Evolutionary conservation across 495 filamentous ascomycete genomes (phyloP).

Genomic region (Penicillium robsamsonii): DNA sequence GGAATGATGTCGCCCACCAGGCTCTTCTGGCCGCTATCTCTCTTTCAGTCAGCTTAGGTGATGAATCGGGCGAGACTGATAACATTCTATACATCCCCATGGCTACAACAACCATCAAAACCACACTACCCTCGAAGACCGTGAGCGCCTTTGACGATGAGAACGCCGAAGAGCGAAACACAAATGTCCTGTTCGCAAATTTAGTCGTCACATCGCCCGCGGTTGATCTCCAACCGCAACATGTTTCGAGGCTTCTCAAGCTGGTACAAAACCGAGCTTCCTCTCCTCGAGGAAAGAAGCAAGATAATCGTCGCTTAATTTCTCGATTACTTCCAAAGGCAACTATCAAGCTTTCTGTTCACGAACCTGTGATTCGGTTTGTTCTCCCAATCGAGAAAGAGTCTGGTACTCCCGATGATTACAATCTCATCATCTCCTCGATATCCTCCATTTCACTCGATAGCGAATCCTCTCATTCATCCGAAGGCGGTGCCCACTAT

Average conservation of each 20-base stretch:
- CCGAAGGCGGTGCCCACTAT: slow-evolving; percentile 81
- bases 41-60: slow-evolving; percentile 85
- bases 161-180: slow-evolving; percentile 82
- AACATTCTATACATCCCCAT: slow-evolving; percentile 93
- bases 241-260: slow-evolving; percentile 82
- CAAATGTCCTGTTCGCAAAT: slow-evolving; percentile 95
- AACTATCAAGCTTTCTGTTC: slow-evolving; percentile 89
- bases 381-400: slow-evolving; percentile 73
- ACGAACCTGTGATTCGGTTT: slow-evolving; percentile 91
- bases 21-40: slow-evolving; percentile 89
- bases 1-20: slow-evolving; percentile 90
- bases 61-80: slow-evolving; percentile 79
- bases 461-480: slow-evolving; percentile 89
- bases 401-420: slow-evolving; percentile 61
- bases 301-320: slow-evolving; percentile 64
- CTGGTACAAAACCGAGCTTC: slow-evolving; percentile 61
- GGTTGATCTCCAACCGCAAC: slow-evolving; percentile 89
- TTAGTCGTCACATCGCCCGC: slow-evolving; percentile 95
- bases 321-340: slow-evolving; percentile 94
- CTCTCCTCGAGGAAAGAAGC: slow-evolving; percentile 44
- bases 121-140: slow-evolving; percentile 91
- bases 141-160: slow-evolving; percentile 73
- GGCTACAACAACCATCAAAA: slow-evolving; percentile 94
- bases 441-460: slow-evolving; percentile 91
- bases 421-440: slow-evolving; percentile 90